These are phyloP conservation scores for Oropetium thomaeum DNA, from an alignment of 176 grass and related monocot species.

Conservation along the genomic window DNA sequence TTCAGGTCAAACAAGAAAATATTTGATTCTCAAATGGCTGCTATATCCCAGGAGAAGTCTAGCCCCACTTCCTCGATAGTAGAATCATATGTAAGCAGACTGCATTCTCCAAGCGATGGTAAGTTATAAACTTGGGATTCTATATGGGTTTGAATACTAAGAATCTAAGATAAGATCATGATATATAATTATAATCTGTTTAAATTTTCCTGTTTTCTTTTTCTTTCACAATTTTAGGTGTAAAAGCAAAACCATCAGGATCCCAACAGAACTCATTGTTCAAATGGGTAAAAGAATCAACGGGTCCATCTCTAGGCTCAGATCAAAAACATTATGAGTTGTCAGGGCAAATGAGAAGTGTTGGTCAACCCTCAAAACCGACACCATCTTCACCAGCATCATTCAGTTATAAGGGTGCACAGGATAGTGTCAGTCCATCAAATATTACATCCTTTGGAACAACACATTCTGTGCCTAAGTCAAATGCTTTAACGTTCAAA, in stretches of 20 bases:
- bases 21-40: slow-evolving; percentile 70
- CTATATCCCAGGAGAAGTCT: slow-evolving; percentile 45
- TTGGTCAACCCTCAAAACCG: slow-evolving; percentile 46
- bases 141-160: slow-evolving; percentile 17
- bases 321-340: slow-evolving; percentile 47
- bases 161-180: slow-evolving; percentile 17
- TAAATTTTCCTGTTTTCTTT: slow-evolving; percentile 4
- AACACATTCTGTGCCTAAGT: slow-evolving; percentile 32
- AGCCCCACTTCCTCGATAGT: slow-evolving; percentile 39
- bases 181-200: slow-evolving; percentile 30
- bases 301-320: slow-evolving; percentile 40
- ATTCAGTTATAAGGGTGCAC: slow-evolving; percentile 37
- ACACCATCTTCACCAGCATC: slow-evolving; percentile 33
- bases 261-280: slow-evolving; percentile 62
- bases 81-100: slow-evolving; percentile 51
- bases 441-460: slow-evolving; percentile 37
- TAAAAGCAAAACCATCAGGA: slow-evolving; percentile 46
- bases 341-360: slow-evolving; percentile 44
- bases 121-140: slow-evolving; percentile 18
- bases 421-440: slow-evolving; percentile 40
- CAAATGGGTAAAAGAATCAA: slow-evolving; percentile 75
- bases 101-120: slow-evolving; percentile 45
- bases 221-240: slow-evolving; percentile 43
- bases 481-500: slow-evolving; percentile 46
- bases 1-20: slow-evolving; percentile 79